Evolutionary conservation across 768 basidiomycete genomes (phyloP).

Genomic region (Pisolithus orientalis): DNA sequence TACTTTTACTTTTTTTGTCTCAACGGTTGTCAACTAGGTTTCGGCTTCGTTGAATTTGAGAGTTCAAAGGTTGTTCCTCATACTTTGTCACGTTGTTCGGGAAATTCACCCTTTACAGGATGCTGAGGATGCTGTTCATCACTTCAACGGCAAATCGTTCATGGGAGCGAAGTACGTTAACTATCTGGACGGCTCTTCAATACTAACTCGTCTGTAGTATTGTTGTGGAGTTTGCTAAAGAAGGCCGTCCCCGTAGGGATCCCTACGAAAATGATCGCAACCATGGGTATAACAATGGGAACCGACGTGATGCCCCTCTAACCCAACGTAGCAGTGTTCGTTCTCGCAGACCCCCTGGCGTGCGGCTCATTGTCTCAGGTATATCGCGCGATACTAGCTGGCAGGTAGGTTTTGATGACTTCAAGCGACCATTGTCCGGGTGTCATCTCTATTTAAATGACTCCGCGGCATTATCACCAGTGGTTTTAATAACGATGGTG

Average conservation of each 20-base stretch:
- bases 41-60: slow-evolving; percentile 97
- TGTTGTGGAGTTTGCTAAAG: slow-evolving; percentile 94
- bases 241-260: slow-evolving; percentile 80
- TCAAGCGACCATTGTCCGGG: slow-evolving; percentile 15
- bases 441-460: not conserved
- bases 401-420: slow-evolving; percentile 68
- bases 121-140: slow-evolving; percentile 86
- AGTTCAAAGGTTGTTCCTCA: slow-evolving; percentile 50
- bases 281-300: slow-evolving; percentile 41
- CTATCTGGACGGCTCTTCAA: not conserved
- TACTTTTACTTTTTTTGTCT: not conserved
- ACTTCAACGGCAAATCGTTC: slow-evolving; percentile 85
- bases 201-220: slow-evolving; percentile 46
- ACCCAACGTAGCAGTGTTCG: slow-evolving; percentile 42
- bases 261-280: slow-evolving; percentile 53
- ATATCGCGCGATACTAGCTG: slow-evolving; percentile 94
- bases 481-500: slow-evolving; percentile 9
- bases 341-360: slow-evolving; percentile 71
- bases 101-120: slow-evolving; percentile 48
- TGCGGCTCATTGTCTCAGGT: slow-evolving; percentile 80
- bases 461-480: not conserved
- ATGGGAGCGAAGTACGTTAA: slow-evolving; percentile 64
- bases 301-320: slow-evolving; percentile 6
- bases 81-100: slow-evolving; percentile 1
- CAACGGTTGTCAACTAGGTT: slow-evolving; percentile 43